A percentile compares a stretch with the other conserved stretches of the same genome.
Conservation (phyloP, 2,329 filamentous ascomycete species). For the Hymenoscyphus scutula region DNA sequence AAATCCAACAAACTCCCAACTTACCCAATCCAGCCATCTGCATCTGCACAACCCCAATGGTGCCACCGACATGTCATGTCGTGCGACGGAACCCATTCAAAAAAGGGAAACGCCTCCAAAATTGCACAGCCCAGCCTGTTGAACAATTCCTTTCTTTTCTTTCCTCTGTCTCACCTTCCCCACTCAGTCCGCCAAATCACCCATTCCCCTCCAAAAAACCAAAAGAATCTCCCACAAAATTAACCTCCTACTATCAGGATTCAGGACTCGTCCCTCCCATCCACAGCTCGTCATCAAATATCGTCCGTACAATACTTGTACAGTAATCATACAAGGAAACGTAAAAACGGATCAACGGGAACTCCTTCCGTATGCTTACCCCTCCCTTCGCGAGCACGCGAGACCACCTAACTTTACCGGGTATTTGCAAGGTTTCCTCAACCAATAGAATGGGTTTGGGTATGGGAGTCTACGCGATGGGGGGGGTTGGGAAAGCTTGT, state of each 20-base stretch:
- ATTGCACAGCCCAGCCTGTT: too few species aligned
- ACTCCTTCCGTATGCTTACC: not conserved
- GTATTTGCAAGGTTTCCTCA: not conserved
- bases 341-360: not conserved
- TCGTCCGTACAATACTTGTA: too few species aligned
- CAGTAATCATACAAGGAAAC: too few species aligned
- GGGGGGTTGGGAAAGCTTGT: too few species aligned
- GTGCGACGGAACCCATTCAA: not conserved
- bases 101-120: not conserved
- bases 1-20: not conserved
- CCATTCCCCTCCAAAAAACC: not conserved
- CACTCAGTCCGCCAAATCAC: not conserved
- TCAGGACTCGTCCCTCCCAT: not conserved
- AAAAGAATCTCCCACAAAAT: not conserved
- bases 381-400: not conserved
- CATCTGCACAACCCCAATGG: not conserved
- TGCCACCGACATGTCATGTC: not conserved
- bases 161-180: too few species aligned
- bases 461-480: too few species aligned
- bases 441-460: too few species aligned
- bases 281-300: too few species aligned
- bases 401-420: not conserved
- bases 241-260: not conserved
- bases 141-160: not conserved
- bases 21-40: not conserved